phyloP scores from a whole-genome alignment of 2,329 filamentous ascomycete species.

The Colletotrichum eremochloae region DNA sequence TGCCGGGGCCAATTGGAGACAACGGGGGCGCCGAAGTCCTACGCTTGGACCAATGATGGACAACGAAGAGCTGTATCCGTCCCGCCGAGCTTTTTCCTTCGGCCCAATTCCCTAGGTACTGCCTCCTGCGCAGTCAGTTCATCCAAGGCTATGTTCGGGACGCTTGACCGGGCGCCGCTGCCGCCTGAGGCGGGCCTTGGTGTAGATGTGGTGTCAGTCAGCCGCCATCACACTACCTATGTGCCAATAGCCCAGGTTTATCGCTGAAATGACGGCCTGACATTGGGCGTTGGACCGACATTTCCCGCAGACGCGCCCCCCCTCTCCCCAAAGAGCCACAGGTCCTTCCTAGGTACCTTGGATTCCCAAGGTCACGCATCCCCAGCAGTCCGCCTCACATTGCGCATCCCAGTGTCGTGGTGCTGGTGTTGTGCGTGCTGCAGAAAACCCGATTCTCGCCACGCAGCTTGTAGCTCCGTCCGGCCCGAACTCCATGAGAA shows the following conservation, averaged over 20 bases:
- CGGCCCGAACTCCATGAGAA: constrained; percentile 13
- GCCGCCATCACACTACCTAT: background rate
- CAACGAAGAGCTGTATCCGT: background rate
- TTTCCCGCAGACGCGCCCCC: constrained; percentile 10
- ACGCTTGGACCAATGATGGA: constrained; percentile 21
- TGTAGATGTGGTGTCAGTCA: background rate
- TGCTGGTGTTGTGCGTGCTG: background rate
- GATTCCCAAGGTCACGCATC: background rate
- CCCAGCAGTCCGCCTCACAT: no score
- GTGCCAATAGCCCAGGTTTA: background rate
- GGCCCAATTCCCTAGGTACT: constrained; percentile 1
- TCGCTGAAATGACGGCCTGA: constrained; percentile 4
- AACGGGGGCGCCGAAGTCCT: constrained; percentile 28
- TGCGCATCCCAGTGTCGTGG: no score
- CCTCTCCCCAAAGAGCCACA: background rate
- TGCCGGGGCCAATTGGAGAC: constrained; percentile 26
- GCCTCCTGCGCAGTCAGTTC: background rate
- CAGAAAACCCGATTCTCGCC: constrained; percentile 31
- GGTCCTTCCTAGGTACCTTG: background rate
- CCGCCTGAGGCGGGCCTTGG: background rate
- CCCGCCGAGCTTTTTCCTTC: constrained; percentile 36
- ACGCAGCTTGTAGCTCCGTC: constrained; percentile 35
- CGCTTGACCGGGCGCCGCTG: constrained; percentile 11
- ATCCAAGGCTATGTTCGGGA: constrained; percentile 11
- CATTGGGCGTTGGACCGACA: background rate